Evolutionary conservation across 129 eudicot species (phyloP).

Genomic region (Rutidosis leptorrhynchoides): DNA sequence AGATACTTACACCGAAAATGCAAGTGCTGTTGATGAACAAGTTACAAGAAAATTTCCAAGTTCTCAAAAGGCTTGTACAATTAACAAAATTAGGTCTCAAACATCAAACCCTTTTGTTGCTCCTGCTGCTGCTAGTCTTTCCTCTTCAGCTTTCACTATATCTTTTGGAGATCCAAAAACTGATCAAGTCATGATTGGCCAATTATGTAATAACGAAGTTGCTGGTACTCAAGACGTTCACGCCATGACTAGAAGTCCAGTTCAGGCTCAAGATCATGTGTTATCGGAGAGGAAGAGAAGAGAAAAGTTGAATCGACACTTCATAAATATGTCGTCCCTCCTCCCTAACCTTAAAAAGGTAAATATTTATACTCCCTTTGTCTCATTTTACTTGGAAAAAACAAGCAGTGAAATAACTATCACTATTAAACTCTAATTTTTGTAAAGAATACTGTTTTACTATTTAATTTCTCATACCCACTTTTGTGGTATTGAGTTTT

Average conservation of each 20-base stretch:
- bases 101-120: background rate
- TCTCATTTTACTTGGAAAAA: background rate
- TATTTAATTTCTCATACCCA: too few relatives aligned
- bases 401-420: background rate
- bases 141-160: slow-evolving; percentile 30
- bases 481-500: too few relatives aligned
- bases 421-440: too few relatives aligned
- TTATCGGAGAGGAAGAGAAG: slow-evolving; percentile 34
- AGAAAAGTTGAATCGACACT: slow-evolving; percentile 28
- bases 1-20: slow-evolving; percentile 19
- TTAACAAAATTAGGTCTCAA: background rate
- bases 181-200: slow-evolving; percentile 6
- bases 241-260: background rate
- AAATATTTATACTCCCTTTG: background rate
- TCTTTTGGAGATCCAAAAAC: slow-evolving; percentile 26
- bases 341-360: slow-evolving; percentile 37
- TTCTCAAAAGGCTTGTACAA: background rate
- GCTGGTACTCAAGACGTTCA: background rate
- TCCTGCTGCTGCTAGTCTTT: slow-evolving; percentile 4
- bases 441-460: too few relatives aligned
- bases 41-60: background rate
- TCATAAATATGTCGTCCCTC: slow-evolving; percentile 25
- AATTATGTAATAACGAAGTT: slow-evolving; percentile 4
- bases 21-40: background rate
- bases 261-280: slow-evolving; percentile 39